phyloP scores from a whole-genome alignment of 2,329 filamentous ascomycete species.

The Aspergillus puulaauensis region DNA sequence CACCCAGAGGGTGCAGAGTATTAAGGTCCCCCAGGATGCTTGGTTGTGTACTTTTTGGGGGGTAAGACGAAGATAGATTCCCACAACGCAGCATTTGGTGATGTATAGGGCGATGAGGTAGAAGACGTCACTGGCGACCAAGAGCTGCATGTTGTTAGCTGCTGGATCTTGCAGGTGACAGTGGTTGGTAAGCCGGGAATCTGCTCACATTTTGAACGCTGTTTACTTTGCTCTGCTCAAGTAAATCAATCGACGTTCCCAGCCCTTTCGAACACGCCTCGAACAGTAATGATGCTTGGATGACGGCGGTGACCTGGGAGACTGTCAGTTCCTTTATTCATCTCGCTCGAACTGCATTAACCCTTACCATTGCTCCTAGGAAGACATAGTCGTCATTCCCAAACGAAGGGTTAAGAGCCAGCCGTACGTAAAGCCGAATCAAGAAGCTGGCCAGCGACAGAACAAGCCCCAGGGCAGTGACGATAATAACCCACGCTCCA shows the following conservation, averaged over 20 bases:
- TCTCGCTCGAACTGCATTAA: background rate
- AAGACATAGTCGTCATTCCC: constrained; percentile 36
- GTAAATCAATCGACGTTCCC: constrained; percentile 32
- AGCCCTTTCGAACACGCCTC: constrained; percentile 32
- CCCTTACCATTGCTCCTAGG: constrained; percentile 31
- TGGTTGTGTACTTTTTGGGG: constrained; percentile 42
- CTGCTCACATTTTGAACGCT: constrained; percentile 28
- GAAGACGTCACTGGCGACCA: constrained; percentile 44
- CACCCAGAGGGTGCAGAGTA: constrained; percentile 37
- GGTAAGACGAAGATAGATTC: constrained; percentile 47
- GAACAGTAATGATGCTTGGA: constrained; percentile 34
- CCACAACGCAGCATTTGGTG: constrained; percentile 37
- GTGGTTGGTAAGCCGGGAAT: no score
- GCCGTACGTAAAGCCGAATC: constrained; percentile 39
- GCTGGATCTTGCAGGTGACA: background rate
- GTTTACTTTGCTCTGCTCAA: constrained; percentile 21
- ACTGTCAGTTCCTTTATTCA: background rate
- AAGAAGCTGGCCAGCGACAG: constrained; percentile 35
- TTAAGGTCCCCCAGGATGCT: constrained; percentile 37
- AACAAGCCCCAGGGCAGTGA: constrained; percentile 37
- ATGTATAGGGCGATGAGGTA: constrained; percentile 44
- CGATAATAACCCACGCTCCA: constrained; percentile 40
- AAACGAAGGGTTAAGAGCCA: constrained; percentile 31
- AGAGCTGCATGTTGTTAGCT: constrained; percentile 17
- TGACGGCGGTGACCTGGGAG: constrained; percentile 27